phyloP scores from a whole-genome alignment of 2,329 filamentous ascomycete genomes.

The Clonostachys solani region DNA sequence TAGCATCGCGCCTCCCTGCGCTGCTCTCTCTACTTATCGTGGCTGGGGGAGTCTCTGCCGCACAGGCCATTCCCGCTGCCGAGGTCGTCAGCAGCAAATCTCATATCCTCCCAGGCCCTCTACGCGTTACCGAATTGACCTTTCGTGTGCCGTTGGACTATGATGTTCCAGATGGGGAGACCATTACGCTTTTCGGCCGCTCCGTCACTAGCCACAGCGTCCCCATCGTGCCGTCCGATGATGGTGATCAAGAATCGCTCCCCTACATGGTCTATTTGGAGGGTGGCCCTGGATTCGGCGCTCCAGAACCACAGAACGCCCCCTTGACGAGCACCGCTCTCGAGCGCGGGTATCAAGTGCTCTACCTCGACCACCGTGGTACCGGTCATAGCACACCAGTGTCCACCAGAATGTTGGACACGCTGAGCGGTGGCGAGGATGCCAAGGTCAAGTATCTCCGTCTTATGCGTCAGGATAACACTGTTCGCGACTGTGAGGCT shows the following conservation, averaged over 20 bases:
- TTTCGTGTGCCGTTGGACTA: conserved; percentile 86
- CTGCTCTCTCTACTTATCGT: conserved; percentile 1
- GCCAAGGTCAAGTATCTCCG: conserved; percentile 78
- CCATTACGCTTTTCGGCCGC: conserved; percentile 73
- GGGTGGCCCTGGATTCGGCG: conserved; percentile 81
- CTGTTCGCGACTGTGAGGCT: conserved; percentile 85
- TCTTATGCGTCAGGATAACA: conserved; percentile 82
- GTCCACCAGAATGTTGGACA: conserved; percentile 63
- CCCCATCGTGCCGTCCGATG: conserved; percentile 41
- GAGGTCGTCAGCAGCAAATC: conserved; percentile 33
- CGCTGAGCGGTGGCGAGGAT: conserved; percentile 50
- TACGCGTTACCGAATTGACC: conserved; percentile 76
- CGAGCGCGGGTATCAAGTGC: conserved; percentile 78
- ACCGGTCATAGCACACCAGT: conserved; percentile 83
- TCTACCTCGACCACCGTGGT: conserved; percentile 87
- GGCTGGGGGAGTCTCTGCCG: background rate
- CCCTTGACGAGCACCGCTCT: conserved; percentile 66
- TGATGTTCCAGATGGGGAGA: conserved; percentile 51
- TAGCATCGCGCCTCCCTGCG: background rate
- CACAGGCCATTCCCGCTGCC: conserved; percentile 22
- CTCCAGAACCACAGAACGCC: conserved; percentile 68
- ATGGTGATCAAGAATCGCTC: conserved; percentile 14
- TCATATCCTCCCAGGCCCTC: conserved; percentile 53
- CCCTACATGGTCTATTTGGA: conserved; percentile 71
- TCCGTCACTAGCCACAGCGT: conserved; percentile 64